These are phyloP conservation scores for Hypoxylon sp. DNA, from an alignment of 2,329 filamentous ascomycete species.

Conservation along the genomic window DNA sequence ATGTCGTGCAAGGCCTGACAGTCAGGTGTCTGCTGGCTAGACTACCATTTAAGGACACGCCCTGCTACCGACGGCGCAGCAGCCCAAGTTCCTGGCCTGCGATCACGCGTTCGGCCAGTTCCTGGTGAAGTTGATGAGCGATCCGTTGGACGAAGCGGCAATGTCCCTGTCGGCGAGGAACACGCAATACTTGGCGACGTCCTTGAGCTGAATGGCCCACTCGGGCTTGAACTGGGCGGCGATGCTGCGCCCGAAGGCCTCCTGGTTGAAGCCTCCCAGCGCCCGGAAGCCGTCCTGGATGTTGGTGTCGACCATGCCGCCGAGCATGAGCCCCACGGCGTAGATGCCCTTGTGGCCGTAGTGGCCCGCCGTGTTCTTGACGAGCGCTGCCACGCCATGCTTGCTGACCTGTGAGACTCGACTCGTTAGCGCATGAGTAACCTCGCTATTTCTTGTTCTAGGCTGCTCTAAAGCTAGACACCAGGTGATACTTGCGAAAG, in stretches of 20 bases:
- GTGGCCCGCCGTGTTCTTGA: constrained; percentile 64
- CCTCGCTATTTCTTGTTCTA: no score
- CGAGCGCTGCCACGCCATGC: constrained; percentile 61
- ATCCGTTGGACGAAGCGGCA: constrained; percentile 27
- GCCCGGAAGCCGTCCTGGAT: constrained; percentile 54
- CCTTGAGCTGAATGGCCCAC: constrained; percentile 44
- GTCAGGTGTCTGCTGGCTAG: no score
- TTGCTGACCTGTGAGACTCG: constrained; percentile 53
- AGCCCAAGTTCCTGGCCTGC: neutral
- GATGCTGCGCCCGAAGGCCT: constrained; percentile 41
- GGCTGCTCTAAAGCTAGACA: no score
- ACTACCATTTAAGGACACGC: no score
- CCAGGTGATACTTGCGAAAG: no score
- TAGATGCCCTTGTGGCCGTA: constrained; percentile 62
- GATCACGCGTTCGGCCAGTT: constrained; percentile 21
- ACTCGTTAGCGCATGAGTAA: constrained; percentile 36
- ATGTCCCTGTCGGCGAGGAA: constrained; percentile 31
- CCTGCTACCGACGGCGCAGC: no score
- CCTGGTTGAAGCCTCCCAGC: constrained; percentile 45
- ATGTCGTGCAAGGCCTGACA: no score
- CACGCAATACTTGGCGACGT: constrained; percentile 47
- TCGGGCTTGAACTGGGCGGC: constrained; percentile 43
- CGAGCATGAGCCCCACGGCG: constrained; percentile 58
- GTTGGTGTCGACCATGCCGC: constrained; percentile 61
- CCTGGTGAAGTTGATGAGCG: constrained; percentile 30